Base-by-base conservation (phyloP, 2,329 filamentous ascomycete genomes). In the Xylogone sp. region DNA sequence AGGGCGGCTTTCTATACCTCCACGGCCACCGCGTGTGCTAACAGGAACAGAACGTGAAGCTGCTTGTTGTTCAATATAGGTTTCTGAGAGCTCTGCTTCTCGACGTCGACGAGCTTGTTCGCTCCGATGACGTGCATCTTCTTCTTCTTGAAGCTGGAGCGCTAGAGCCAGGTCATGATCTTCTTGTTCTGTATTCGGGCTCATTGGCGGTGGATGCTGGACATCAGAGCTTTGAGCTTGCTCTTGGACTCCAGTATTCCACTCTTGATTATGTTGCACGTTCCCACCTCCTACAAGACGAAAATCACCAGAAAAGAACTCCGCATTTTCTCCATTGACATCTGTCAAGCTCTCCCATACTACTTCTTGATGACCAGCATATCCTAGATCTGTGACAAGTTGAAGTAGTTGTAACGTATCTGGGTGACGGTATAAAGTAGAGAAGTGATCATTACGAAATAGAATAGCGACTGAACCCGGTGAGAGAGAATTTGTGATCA, bases 401-500 rank as follows among this genome's bases (percentile, higher is more conserved):
- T 88, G 90, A 56, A 93, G 81, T 1, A 97, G 77, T 58, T 88
- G 80, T 42, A 83, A 77, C 0, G 86, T 90, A 43, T 84, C 75
- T 0, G 93, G 90, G 61, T 97, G 90, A 54, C 92, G 90, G 69
- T 96, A 96, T 0, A 99, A 69, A 0, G 93, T 97, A 42, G 90
- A 91, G 65, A 99, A 99, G 67, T 99, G 94, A 64, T 99, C 93
- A 62, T 99, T 99, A 21, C 94, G 83, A 73, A 99, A 99, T 1
- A 99, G 71, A 46, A 99, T 97, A 0, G 90, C 90, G 55, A 97
- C 82, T 1, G 87, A 83, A 1, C 91, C 93, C 1, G 90, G 86
- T 12, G 79, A 73, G 52, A 97, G 78, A 5, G 80, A 84, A 47
- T 82, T 81, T 1, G 78, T 79, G 39, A 97, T 84, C 1, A 88